Percentiles rank a stretch among this genome's conserved stretches.
Evolutionary conservation across 1,284 basidiomycete species (phyloP).

Genomic region (Ustilago sp.): DNA sequence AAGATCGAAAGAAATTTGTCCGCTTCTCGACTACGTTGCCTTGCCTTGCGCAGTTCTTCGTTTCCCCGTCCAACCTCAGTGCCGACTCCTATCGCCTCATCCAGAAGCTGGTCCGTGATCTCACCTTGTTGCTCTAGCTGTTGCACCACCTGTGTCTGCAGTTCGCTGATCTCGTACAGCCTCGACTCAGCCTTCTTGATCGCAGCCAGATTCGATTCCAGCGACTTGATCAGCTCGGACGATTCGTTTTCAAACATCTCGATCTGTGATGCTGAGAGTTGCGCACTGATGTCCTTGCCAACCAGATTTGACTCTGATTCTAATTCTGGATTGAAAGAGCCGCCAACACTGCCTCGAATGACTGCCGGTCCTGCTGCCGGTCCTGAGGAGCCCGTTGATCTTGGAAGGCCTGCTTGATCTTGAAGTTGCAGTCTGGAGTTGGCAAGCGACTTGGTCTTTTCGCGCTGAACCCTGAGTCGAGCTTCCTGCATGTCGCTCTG

Average conservation of each 20-base stretch:
- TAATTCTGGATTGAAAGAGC: constrained; percentile 42
- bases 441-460: constrained; percentile 48
- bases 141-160: constrained; percentile 87
- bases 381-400: constrained; percentile 10
- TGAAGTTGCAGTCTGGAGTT: constrained; percentile 33
- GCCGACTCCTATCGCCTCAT: constrained; percentile 86
- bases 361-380: constrained; percentile 22
- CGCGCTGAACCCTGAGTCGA: constrained; percentile 52
- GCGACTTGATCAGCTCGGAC: constrained; percentile 81
- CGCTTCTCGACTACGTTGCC: constrained; percentile 82
- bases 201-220: constrained; percentile 84
- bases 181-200: constrained; percentile 89
- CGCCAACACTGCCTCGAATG: constrained; percentile 51
- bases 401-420: constrained; percentile 11
- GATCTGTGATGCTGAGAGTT: constrained; percentile 78
- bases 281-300: constrained; percentile 48
- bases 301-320: constrained; percentile 37
- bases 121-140: constrained; percentile 90
- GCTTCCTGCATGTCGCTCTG: constrained; percentile 86
- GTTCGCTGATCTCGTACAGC: constrained; percentile 85
- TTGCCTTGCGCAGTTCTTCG: constrained; percentile 83
- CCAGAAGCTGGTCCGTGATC: constrained; percentile 85
- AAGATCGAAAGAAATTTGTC: constrained; percentile 86
- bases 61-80: constrained; percentile 87
- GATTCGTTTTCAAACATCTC: constrained; percentile 91